A percentile compares a stretch with the other conserved stretches of the same genome.
phyloP scores from a whole-genome alignment of 306 rosid species.

The Lathyrus aphaca region DNA sequence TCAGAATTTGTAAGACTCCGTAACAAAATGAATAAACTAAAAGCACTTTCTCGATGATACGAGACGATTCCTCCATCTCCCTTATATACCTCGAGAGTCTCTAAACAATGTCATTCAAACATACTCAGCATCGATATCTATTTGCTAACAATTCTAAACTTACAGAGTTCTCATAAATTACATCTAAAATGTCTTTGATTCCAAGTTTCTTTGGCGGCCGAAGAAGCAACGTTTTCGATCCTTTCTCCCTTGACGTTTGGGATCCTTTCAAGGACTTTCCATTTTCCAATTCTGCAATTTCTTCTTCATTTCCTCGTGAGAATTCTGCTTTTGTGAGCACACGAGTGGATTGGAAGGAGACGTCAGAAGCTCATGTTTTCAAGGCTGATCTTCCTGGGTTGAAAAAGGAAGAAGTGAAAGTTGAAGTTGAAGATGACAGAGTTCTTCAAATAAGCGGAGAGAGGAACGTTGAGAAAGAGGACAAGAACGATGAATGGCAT shows the following conservation, averaged over 20 bases:
- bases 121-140: too few species aligned
- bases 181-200: conserved; percentile 42
- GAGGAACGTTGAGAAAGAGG: conserved; percentile 47
- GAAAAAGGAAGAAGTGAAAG: neutral
- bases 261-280: neutral
- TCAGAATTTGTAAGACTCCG: too few species aligned
- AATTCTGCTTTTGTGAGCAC: conserved; percentile 38
- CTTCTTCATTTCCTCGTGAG: conserved; percentile 24
- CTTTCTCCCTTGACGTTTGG: neutral
- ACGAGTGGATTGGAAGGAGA: neutral
- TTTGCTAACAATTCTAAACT: too few species aligned
- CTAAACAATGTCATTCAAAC: too few species aligned
- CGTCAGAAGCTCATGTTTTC: neutral
- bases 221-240: neutral
- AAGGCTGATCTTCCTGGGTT: neutral
- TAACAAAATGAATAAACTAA: too few species aligned
- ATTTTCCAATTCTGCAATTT: neutral
- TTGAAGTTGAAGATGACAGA: conserved; percentile 27
- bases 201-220: conserved; percentile 30
- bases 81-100: too few species aligned
- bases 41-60: too few species aligned
- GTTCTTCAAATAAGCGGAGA: conserved; percentile 50
- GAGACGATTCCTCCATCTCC: too few species aligned
- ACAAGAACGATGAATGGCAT: conserved; percentile 36
- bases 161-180: neutral